These are phyloP conservation scores for Metschnikowia matae DNA, from an alignment of 805 yeast genomes.

Conservation along the genomic window DNA sequence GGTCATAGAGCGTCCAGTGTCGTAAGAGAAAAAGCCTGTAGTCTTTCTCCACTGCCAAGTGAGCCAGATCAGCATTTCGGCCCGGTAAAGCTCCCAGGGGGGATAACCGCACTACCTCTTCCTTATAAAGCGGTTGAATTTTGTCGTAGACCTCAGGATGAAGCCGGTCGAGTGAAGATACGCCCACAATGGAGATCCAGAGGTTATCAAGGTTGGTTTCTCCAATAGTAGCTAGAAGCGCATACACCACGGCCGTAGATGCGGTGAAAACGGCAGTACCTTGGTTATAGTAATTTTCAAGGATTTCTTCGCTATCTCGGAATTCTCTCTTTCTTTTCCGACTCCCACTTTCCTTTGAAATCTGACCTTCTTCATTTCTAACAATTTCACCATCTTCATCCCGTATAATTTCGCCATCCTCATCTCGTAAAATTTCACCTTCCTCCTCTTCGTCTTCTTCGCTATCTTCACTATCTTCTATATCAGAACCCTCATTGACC, in stretches of 20 bases:
- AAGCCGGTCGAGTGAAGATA: constrained; percentile 70
- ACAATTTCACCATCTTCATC: constrained; percentile 34
- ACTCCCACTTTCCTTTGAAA: no score
- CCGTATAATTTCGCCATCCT: neutral
- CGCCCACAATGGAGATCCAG: constrained; percentile 89
- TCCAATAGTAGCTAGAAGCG: constrained; percentile 75
- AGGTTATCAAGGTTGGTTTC: constrained; percentile 66
- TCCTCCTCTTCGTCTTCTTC: constrained; percentile 16
- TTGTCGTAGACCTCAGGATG: constrained; percentile 72
- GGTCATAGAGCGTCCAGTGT: constrained; percentile 90
- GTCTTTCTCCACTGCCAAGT: constrained; percentile 71
- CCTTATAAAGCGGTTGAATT: constrained; percentile 68
- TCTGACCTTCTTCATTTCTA: constrained; percentile 24
- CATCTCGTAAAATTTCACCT: neutral
- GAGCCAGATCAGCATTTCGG: constrained; percentile 38
- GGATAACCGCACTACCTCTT: constrained; percentile 73
- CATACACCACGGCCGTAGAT: constrained; percentile 72
- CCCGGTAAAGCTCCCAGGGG: constrained; percentile 32
- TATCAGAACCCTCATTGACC: constrained; percentile 30
- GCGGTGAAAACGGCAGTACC: constrained; percentile 80
- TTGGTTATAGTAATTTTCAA: constrained; percentile 76
- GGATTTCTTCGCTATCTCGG: constrained; percentile 45
- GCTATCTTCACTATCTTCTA: neutral
- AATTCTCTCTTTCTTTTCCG: constrained; percentile 38
- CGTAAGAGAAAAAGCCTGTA: constrained; percentile 80